These are phyloP conservation scores for Vickermania spadyakhi DNA, from an alignment of 208 protist species.

Conservation along the genomic window DNA sequence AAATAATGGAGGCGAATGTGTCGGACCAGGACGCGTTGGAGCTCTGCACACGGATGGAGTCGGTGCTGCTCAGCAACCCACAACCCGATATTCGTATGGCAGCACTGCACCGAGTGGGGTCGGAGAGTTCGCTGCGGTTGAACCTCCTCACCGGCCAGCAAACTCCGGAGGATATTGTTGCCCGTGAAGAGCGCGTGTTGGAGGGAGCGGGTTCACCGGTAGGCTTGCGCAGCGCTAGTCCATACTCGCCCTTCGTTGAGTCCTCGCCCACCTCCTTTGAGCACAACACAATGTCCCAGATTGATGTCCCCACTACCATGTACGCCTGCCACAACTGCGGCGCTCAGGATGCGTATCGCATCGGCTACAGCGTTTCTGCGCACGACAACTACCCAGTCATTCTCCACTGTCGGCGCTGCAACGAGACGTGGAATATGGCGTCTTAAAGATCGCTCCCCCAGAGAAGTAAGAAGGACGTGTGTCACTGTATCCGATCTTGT, in stretches of 20 bases:
- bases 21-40: slow-evolving; percentile 15
- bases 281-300: neutral
- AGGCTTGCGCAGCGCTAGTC: neutral
- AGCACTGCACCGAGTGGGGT: slow-evolving; percentile 18
- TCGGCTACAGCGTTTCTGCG: slow-evolving; percentile 54
- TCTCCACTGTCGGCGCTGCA: slow-evolving; percentile 48
- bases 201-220: neutral
- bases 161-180: slow-evolving; percentile 31
- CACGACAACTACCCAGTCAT: slow-evolving; percentile 73
- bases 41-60: slow-evolving; percentile 24
- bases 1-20: slow-evolving; percentile 33
- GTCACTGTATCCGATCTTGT: too few relatives aligned
- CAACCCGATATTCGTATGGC: slow-evolving; percentile 22
- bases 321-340: slow-evolving; percentile 63
- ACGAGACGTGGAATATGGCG: slow-evolving; percentile 60
- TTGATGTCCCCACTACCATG: slow-evolving; percentile 32
- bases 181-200: neutral
- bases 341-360: slow-evolving; percentile 43
- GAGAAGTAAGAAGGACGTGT: too few relatives aligned
- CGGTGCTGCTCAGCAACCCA: slow-evolving; percentile 12
- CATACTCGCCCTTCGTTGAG: slow-evolving; percentile 3
- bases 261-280: slow-evolving; percentile 2
- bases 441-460: too few relatives aligned
- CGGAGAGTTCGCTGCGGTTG: slow-evolving; percentile 23
- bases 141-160: slow-evolving; percentile 38